Base-by-base conservation (phyloP, 176 grass and related monocot species). In the Areca catechu region DNA sequence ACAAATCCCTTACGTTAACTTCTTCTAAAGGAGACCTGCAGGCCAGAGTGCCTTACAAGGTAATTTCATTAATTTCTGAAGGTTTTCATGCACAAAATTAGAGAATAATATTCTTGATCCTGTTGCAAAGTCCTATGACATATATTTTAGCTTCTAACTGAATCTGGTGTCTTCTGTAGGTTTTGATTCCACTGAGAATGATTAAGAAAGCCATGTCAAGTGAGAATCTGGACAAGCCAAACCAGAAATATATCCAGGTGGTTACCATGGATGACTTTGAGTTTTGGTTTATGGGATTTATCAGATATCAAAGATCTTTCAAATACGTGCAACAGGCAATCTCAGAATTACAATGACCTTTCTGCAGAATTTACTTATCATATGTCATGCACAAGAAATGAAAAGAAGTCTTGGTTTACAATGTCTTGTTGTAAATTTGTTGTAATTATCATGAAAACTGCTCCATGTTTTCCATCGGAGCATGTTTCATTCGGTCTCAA, bases 211-310 rank as follows among this genome's bases (percentile, higher is more conserved):
- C 67, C 3, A 52, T 51, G 19, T 71, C 67, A 3, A 90, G 83
- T 29, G 80, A 96, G 71, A 84, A 82, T 78, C 37, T 72, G 29
- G 71, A 81, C 22, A 90, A 87, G 71, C 86, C 86, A 0, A 81
- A 83, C 20, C 79, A 90, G 25, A 96, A 96, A 49, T 96, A 96
- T 67, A 55, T 96, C 20, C 80, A 88, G 56, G 68, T 96, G 53
- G 74, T 37, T 14, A 96, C 92, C 4, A 63, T 79, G 10, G 92
- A 96, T 66, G 68, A 72, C 0, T 96, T 80, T 54, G 90, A 95
- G 77, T 95, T 95, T 73, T 95, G 90, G 90, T 95, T 95, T 71
- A 76, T 95, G 86, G 79, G 76, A 0, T 95, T 95, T 70, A 77
- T 84, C 43, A 84, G 69, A 16, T 81, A 73, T 34, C 76, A 86